Base-by-base conservation (phyloP, 2,329 filamentous ascomycete genomes). In the Aquanectria penicillioides region DNA sequence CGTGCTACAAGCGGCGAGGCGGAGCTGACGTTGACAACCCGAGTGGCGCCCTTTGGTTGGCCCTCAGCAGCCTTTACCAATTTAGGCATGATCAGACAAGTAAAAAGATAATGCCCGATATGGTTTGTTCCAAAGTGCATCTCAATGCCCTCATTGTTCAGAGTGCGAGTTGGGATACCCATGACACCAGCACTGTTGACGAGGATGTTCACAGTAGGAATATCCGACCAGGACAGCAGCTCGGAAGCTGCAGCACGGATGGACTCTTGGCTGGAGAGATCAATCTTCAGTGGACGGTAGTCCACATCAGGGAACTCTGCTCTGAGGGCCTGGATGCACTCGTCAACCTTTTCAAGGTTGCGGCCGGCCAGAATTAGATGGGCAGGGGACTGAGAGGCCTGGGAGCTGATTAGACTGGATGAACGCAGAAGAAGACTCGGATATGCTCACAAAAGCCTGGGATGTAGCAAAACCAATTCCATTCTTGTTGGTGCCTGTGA, bases 1-100 rank as follows among this genome's bases (percentile, higher is more conserved):
- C 72, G 72, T 2, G 69, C 66, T 12, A 78, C 37, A 17, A 73
- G 69, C 62, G 82, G 73, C 3, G 78, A 79, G 18, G 74, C 70
- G 52, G 80, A 80, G 20, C 73, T 74, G 15, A 83, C 69, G 53
- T 76, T 80, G 10, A 83, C 74, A 10, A 84, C 63, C 2, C 78
- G 70, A 70, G 70, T 63, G 7, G 73, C 64, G 37, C 70, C 71
- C 36, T 68, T 67, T 3, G 74, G 69, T 59, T 64, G 57, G 10
- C 51, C 61, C 10, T 65, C 17, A 1, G 74, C 59, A 1, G 71
- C 66, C 3, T 72, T 64, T 20, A 74, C 61, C 10, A 80, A 62
- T 63, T 75, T 77, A 5, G 65, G 61, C 63, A 75, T 70, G 54
- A 78, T 63, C 22, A 77, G 59, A 48, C 74, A 75, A 2, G 73